Conservation (phyloP, 1,284 basidiomycete species). For the Violaceomyces palustris region DNA sequence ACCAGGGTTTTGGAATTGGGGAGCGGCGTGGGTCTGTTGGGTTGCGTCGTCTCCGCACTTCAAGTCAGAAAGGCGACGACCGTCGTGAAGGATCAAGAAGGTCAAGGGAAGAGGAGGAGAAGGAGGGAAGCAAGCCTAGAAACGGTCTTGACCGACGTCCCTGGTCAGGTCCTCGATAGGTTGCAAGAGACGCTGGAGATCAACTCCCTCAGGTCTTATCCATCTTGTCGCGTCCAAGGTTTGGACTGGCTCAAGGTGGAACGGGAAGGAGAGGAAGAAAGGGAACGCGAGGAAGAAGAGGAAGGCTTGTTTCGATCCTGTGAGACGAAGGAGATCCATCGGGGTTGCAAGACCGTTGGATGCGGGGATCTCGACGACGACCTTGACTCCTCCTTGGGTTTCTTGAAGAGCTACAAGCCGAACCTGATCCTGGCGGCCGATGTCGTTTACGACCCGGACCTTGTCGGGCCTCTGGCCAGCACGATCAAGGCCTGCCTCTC, state of each 20-base stretch:
- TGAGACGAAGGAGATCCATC: no score
- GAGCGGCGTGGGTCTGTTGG: conserved; percentile 31
- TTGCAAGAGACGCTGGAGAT: conserved; percentile 11
- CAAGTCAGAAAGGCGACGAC: no score
- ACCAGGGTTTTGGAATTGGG: conserved; percentile 30
- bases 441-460: conserved; percentile 31
- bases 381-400: conserved; percentile 2
- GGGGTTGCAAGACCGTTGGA: no score
- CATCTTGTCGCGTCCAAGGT: conserved; percentile 5
- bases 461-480: conserved; percentile 19
- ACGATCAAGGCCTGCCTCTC: conserved; percentile 18
- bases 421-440: conserved; percentile 29
- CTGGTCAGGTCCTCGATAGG: conserved; percentile 19
- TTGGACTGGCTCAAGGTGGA: conserved; percentile 30
- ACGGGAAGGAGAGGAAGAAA: conserved; percentile 18
- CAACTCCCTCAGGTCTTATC: conserved; percentile 6
- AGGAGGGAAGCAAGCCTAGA: no score
- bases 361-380: not conserved
- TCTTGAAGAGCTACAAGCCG: conserved; percentile 15
- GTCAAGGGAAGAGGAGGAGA: no score
- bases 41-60: no score
- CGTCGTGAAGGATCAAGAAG: no score
- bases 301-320: no score
- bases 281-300: no score
- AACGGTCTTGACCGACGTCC: conserved; percentile 31